Conservation (phyloP, 768 basidiomycete genomes). For the Auriscalpium vulgare region DNA sequence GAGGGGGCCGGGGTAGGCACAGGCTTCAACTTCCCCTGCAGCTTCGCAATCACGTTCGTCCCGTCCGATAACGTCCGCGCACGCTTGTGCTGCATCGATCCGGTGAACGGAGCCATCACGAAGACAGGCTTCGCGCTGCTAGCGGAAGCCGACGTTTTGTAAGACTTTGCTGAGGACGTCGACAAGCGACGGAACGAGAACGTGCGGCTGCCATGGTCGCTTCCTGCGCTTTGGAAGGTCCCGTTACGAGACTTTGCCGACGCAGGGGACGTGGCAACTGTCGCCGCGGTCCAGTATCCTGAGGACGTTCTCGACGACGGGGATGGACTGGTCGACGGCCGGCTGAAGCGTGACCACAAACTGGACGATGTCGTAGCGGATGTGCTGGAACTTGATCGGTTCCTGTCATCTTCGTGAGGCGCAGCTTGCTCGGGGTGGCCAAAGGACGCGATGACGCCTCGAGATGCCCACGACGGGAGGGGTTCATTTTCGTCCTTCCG, state of each 20-base stretch:
- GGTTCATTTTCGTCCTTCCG: not conserved
- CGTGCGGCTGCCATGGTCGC: not conserved
- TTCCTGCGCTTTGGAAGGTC: not conserved
- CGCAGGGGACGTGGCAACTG: not conserved
- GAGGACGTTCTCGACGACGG: not conserved
- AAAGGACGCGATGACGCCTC: not conserved
- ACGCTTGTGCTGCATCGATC: not conserved
- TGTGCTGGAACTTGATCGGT: not conserved
- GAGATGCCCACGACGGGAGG: not conserved
- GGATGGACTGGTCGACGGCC: not conserved
- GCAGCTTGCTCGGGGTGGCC: not conserved
- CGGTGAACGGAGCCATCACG: not conserved
- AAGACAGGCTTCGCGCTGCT: not conserved
- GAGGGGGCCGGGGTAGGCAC: not conserved
- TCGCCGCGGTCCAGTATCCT: not conserved
- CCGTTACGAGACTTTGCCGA: not conserved
- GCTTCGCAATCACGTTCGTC: not conserved
- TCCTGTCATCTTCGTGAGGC: not conserved
- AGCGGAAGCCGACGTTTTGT: not conserved
- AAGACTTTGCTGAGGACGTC: not conserved
- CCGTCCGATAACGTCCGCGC: constrained; percentile 2
- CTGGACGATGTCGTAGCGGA: not conserved
- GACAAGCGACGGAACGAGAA: not conserved
- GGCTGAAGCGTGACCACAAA: not conserved
- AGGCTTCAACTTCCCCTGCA: not conserved